Conservation (phyloP, 352 stramenopile species). For the Phytopythium chamaehyphon region DNA sequence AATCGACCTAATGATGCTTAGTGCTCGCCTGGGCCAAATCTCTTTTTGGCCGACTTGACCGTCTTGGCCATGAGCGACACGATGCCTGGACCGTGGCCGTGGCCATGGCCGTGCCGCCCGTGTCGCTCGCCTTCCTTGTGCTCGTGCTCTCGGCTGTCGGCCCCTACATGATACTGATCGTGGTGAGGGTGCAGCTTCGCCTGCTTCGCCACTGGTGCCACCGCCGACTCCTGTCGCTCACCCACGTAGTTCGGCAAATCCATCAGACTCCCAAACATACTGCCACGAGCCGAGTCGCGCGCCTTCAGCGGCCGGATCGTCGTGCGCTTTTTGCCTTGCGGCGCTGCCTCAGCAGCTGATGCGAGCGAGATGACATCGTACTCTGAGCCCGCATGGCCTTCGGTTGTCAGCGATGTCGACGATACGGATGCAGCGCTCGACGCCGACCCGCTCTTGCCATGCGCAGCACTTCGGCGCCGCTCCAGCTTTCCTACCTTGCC, state of each 20-base stretch:
- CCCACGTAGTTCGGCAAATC: constrained; percentile 48
- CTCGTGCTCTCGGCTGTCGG: background rate
- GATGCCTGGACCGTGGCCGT: constrained; percentile 19
- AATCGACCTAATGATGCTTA: background rate
- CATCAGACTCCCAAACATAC: constrained; percentile 54
- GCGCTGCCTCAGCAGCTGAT: constrained; percentile 20
- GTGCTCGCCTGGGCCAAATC: constrained; percentile 12
- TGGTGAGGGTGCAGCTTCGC: background rate
- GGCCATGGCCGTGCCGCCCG: constrained; percentile 2
- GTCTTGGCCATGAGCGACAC: constrained; percentile 52
- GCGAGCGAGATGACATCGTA: constrained; percentile 48
- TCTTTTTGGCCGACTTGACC: constrained; percentile 52
- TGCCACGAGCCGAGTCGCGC: constrained; percentile 17
- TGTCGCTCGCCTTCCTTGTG: background rate
- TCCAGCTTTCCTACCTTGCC: constrained; percentile 33
- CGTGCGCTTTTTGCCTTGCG: constrained; percentile 30
- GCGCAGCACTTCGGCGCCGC: constrained; percentile 3
- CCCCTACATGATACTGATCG: background rate
- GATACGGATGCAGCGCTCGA: background rate
- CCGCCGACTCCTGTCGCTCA: constrained; percentile 13
- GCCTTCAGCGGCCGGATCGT: constrained; percentile 29
- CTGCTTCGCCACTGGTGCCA: background rate
- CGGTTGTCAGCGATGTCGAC: constrained; percentile 3
- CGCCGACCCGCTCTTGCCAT: background rate
- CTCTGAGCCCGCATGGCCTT: constrained; percentile 3